Evolutionary conservation across 225 moss, liverwort and hornwort genomes (phyloP), one percentile per base, ranked within the genome.

Genomic region (Pseudisothecium myosuroides): DNA sequence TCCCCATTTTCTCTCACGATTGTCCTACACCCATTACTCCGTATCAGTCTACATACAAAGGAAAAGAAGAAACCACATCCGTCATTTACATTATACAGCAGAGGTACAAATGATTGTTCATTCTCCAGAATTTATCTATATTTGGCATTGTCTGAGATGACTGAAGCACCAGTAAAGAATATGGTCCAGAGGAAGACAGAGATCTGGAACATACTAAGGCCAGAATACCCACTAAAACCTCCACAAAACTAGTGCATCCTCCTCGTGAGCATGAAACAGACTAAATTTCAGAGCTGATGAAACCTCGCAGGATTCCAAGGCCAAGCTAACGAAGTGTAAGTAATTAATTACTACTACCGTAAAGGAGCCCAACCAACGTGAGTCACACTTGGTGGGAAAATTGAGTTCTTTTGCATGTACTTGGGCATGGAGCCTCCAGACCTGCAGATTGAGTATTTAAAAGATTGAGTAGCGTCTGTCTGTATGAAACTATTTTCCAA

Each of bases 71-170:
- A 90, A 73, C 74, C 88, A 86, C 90, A 86, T 90, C 88, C 86
- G 88, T 86, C 90, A 88, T 86, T 88, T 90, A 92, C 90, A 90
- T 90, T 88, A 83, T 88, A 88, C 90, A 92, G 66, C 71, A 82
- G 83, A 47, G 86, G 83, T 83, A 74, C 88, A 92, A 86, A 59
- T 54, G 62, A 56, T 83, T 86, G 86, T 88, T 83, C 86, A 54
- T 73, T 83, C 86, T 88, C 83, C 92, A 72, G 83, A 90, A 83
- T 61, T 86, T 86, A 88, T 88, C 89, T 87, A 77, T 89, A 66
- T 17, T 87, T 81, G 84, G 83, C 58, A 82, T 83, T 85, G 84
- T 91, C 84, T 58, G 89, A 80, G 81, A 75, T 82, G 85, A 61
- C 68, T 76, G 54, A 28, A 71, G 85, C 68, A 85, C 85, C 41